These are phyloP conservation scores for Calonectria leucothoes DNA, from an alignment of 2,329 filamentous ascomycete species.

Conservation along the genomic window DNA sequence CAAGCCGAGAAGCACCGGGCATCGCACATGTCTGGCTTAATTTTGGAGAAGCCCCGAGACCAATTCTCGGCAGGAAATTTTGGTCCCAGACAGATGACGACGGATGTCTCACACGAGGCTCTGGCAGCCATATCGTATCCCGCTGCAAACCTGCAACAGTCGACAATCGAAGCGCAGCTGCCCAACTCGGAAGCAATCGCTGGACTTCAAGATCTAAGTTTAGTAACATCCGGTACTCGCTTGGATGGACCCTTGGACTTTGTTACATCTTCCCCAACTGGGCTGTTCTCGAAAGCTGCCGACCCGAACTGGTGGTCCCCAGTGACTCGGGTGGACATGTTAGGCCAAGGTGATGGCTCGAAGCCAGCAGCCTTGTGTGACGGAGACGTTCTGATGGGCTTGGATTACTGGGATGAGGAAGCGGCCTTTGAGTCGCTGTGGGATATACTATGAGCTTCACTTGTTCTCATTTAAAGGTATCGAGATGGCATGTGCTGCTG, in stretches of 20 bases:
- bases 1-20: constrained; percentile 25
- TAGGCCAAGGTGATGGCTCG: not conserved
- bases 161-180: constrained; percentile 16
- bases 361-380: not conserved
- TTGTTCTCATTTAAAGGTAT: not conserved
- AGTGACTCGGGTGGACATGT: not conserved
- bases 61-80: not conserved
- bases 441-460: constrained; percentile 27
- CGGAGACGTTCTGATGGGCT: constrained; percentile 22
- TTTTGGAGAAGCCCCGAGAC: not conserved
- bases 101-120: not conserved
- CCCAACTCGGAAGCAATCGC: not conserved
- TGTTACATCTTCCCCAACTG: not conserved
- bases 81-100: not conserved
- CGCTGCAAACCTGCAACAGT: constrained; percentile 15
- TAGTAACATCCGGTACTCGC: not conserved
- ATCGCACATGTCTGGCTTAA: constrained; percentile 15
- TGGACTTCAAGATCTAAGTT: constrained; percentile 2
- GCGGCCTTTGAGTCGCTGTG: constrained; percentile 29
- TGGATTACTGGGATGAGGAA: constrained; percentile 32
- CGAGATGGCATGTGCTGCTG: not conserved
- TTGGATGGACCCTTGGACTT: not conserved
- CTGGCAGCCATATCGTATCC: not conserved
- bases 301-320: constrained; percentile 26
- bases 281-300: constrained; percentile 7